Base-by-base conservation (phyloP, 495 filamentous ascomycete species). In the Platismatia glauca region DNA sequence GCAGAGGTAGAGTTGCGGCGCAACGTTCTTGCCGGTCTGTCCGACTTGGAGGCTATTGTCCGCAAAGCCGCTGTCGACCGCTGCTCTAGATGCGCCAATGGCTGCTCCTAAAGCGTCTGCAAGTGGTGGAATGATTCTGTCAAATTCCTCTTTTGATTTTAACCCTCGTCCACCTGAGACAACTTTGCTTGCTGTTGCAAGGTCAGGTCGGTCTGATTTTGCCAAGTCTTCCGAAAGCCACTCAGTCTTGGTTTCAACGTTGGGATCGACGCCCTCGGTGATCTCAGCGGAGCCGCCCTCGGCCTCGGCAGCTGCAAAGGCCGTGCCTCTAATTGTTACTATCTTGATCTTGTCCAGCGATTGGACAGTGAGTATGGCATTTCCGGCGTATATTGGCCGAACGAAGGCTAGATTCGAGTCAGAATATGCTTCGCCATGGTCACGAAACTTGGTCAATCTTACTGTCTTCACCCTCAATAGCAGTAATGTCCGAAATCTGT, bases 1-100 rank as follows among this genome's bases (percentile, higher is more conserved):
- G 37, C 90, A 94, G 62, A 98, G 82, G 72, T 98, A 98, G 64
- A 97, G 78, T 74, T 98, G 87, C 60, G 94, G 94, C 48, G 94
- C 94, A 38, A 98, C 91, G 63, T 96, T 95, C 84, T 98, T 98
- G 64, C 94, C 94, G 9, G 94, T 98, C 78, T 98, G 94, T 15
- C 94, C 94, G 65, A 98, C 91, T 77, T 98, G 94, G 70, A 98
- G 77, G 77, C 90, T 95, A 83, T 98, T 98, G 76, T 98, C 94
- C n/a, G 95, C 95, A 70, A 96, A 98, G 16, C 94, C 94, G 65
- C 90, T 93, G 77, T 98, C 94, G 18, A 98, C 95, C 5, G 94
- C 94, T 18, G 94, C 94, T 67, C 94, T 85, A 37, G 90, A 95
- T 41, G 94, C 94, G 69, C 94, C 94, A 65, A 98, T 89, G 16